These are phyloP conservation scores for Dorcoceras hygrometricum DNA, from an alignment of 257 asterid species.

Conservation along the genomic window DNA sequence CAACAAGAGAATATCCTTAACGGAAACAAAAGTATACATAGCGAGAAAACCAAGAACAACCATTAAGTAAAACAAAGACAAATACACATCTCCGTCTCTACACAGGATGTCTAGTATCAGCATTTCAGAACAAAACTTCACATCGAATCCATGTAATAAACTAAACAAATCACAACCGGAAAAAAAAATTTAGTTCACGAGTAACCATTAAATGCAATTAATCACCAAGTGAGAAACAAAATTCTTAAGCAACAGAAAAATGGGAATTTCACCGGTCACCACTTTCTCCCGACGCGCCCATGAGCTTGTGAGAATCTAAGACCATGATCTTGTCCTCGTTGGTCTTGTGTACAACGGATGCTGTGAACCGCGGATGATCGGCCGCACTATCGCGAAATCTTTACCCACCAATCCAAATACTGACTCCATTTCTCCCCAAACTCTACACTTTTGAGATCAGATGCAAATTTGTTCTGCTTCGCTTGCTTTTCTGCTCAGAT, in stretches of 20 bases:
- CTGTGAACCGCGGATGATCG: slow-evolving; percentile 96
- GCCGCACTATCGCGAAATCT: slow-evolving; percentile 88
- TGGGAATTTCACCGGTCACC: slow-evolving; percentile 73
- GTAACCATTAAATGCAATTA: neutral
- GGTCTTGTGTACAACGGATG: slow-evolving; percentile 90
- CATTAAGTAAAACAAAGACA: neutral
- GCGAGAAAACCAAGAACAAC: neutral
- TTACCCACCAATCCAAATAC: slow-evolving; percentile 89
- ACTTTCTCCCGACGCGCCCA: slow-evolving; percentile 98
- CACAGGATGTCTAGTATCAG: neutral
- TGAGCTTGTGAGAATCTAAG: slow-evolving; percentile 87
- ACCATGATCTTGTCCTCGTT: slow-evolving; percentile 93
- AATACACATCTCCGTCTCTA: neutral
- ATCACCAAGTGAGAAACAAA: neutral
- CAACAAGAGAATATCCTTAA: too few species aligned
- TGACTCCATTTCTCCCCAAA: slow-evolving; percentile 61
- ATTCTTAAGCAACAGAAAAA: neutral
- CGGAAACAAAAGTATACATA: neutral
- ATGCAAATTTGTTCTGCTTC: neutral
- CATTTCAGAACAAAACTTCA: neutral
- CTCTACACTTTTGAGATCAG: neutral
- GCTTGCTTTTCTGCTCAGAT: neutral
- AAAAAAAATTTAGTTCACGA: neutral
- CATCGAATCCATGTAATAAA: too few species aligned
- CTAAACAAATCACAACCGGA: neutral